A percentile compares a stretch with the other conserved stretches of the same genome.
phyloP scores from a whole-genome alignment of 768 basidiomycete species.

The Suillus variegatus region DNA sequence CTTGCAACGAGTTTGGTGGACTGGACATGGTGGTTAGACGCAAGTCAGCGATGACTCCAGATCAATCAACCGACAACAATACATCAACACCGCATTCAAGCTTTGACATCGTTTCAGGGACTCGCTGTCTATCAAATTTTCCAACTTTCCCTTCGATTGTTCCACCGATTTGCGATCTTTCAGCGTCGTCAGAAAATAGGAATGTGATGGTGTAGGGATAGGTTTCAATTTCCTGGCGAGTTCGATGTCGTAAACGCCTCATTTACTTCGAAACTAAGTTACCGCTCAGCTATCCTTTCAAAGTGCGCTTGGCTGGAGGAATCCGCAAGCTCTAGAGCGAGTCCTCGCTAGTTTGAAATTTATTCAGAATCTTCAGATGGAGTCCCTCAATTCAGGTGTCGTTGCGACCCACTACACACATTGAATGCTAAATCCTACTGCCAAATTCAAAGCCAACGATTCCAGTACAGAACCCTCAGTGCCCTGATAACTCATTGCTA shows the following conservation, averaged over 20 bases:
- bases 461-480: no score
- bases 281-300: no score
- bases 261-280: background rate
- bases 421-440: no score
- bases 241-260: background rate
- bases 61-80: conserved; percentile 7
- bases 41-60: conserved; percentile 3
- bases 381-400: no score
- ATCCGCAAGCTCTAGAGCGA: no score
- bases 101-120: conserved; percentile 3
- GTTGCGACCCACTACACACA: no score
- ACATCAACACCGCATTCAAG: background rate
- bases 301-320: no score
- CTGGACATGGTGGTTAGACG: conserved; percentile 29
- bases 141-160: background rate
- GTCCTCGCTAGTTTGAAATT: no score
- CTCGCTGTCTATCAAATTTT: background rate
- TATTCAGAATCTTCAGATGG: no score
- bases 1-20: conserved; percentile 32
- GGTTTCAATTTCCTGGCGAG: background rate
- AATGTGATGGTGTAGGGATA: background rate
- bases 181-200: background rate
- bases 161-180: background rate
- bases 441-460: no score
- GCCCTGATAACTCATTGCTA: no score